phyloP scores from a whole-genome alignment of 1,284 basidiomycete species.

The Omphalotus olearius region DNA sequence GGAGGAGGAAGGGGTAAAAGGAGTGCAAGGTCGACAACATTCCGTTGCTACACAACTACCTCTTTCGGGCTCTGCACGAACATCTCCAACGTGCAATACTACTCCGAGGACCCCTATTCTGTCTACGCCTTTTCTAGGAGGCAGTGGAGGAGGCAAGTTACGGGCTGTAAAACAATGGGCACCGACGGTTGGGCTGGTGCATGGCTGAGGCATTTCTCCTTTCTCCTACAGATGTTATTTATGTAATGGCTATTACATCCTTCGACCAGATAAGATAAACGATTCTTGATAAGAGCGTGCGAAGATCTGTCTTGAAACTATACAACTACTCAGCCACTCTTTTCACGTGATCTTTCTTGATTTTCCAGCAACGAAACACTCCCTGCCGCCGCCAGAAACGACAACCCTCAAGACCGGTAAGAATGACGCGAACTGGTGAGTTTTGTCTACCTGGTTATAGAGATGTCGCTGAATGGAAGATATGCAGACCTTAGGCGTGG shows the following conservation, averaged over 20 bases:
- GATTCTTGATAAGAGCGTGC: background rate
- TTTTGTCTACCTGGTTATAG: background rate
- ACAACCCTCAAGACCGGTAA: slow-evolving; percentile 50
- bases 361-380: slow-evolving; percentile 15
- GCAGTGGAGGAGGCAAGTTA: slow-evolving; percentile 5
- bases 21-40: background rate
- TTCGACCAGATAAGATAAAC: too few relatives aligned
- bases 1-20: slow-evolving; percentile 32
- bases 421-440: slow-evolving; percentile 73
- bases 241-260: too few relatives aligned
- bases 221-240: too few relatives aligned
- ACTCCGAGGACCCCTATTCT: slow-evolving; percentile 1
- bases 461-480: background rate
- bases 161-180: slow-evolving; percentile 9
- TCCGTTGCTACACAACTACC: too few relatives aligned
- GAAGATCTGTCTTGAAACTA: background rate
- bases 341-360: background rate
- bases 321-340: slow-evolving; percentile 1
- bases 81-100: slow-evolving; percentile 35
- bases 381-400: slow-evolving; percentile 18
- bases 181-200: background rate
- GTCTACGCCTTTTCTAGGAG: background rate
- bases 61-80: slow-evolving; percentile 38
- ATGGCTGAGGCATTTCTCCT: too few relatives aligned
- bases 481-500: slow-evolving; percentile 83